Evolutionary conservation across 371 early-diverging fungal species (phyloP).

Genomic region (Haplosporangium sp.): DNA sequence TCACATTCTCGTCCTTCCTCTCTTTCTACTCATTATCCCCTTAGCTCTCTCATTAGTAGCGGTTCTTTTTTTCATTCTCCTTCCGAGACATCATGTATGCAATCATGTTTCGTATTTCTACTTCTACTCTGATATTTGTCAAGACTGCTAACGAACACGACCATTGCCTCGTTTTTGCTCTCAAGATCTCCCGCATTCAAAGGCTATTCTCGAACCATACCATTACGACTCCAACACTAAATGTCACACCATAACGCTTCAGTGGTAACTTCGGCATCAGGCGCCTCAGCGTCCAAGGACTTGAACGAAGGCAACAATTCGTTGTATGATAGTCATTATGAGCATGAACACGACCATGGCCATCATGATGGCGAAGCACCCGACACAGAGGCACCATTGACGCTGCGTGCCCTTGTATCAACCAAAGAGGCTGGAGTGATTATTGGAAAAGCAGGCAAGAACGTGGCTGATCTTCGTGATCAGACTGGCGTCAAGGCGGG

Average conservation of each 20-base stretch:
- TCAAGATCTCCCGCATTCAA: too few species aligned
- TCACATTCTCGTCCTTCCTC: too few species aligned
- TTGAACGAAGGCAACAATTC: neutral
- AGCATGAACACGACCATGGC: slow-evolving; percentile 14
- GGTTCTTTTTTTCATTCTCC: too few species aligned
- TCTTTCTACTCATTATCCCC: too few species aligned
- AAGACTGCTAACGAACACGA: too few species aligned
- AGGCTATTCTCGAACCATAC: too few species aligned
- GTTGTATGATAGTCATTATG: slow-evolving; percentile 10
- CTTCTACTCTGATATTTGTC: too few species aligned
- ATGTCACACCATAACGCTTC: slow-evolving; percentile 7
- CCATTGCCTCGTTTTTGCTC: too few species aligned
- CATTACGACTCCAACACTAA: too few species aligned
- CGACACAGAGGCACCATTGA: slow-evolving; percentile 57
- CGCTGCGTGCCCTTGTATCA: slow-evolving; percentile 88
- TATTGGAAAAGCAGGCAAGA: slow-evolving; percentile 91
- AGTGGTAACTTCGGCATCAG: neutral
- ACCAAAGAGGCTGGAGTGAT: slow-evolving; percentile 94
- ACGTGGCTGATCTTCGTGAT: slow-evolving; percentile 2
- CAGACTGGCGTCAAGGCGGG: slow-evolving; percentile 84
- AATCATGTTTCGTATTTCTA: too few species aligned
- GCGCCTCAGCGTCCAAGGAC: neutral
- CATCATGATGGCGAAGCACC: slow-evolving; percentile 14
- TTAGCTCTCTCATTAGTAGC: too few species aligned
- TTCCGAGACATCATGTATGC: too few species aligned